phyloP scores from a whole-genome alignment of 495 filamentous ascomycete genomes.

The Schizothecium vesticola region DNA sequence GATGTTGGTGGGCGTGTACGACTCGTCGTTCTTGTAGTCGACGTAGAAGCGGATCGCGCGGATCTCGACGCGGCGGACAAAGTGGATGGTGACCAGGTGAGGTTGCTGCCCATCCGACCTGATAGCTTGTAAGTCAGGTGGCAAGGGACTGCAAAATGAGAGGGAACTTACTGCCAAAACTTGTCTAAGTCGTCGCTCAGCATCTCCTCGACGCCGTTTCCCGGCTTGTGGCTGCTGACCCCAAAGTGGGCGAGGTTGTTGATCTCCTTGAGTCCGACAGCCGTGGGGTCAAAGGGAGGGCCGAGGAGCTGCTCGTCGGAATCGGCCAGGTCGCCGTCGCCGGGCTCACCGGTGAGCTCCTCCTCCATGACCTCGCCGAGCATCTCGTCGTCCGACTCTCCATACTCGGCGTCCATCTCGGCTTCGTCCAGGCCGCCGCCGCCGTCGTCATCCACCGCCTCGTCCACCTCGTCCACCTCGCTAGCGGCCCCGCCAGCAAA shows the following conservation, averaged over 20 bases:
- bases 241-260: conserved; percentile 92
- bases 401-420: conserved; percentile 1
- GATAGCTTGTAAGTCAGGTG: conserved; percentile 11
- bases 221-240: conserved; percentile 85
- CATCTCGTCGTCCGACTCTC: conserved; percentile 15
- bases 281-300: conserved; percentile 37
- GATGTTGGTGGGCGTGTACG: conserved; percentile 94
- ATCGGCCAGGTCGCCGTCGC: conserved; percentile 21
- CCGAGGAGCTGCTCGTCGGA: conserved; percentile 23
- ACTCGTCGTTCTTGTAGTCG: conserved; percentile 87
- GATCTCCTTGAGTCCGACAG: conserved; percentile 76
- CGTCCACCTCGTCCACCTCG: conserved; percentile 10
- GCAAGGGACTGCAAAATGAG: neutral
- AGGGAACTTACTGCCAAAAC: conserved; percentile 76
- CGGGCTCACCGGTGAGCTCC: conserved; percentile 24
- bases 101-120: conserved; percentile 92
- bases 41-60: conserved; percentile 79
- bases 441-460: neutral
- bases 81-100: conserved; percentile 89
- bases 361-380: conserved; percentile 25
- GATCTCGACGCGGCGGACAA: conserved; percentile 86
- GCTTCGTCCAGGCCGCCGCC: conserved; percentile 12
- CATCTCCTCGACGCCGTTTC: conserved; percentile 80
- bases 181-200: conserved; percentile 69
- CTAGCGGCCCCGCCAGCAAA: neutral